Evolutionary conservation across 129 eudicot species (phyloP).

Genomic region (Flaveria brownii): DNA sequence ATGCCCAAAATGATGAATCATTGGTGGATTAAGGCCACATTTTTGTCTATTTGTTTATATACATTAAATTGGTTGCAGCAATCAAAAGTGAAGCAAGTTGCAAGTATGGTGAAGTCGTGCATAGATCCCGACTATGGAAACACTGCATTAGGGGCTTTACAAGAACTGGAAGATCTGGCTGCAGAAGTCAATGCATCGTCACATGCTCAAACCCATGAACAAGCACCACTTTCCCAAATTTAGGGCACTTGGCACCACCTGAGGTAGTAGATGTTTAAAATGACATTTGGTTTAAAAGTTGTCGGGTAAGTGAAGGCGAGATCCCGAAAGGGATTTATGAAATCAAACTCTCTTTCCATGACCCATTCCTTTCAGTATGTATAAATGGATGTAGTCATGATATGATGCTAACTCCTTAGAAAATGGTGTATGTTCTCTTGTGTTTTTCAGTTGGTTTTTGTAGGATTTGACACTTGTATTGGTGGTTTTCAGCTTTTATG

Average conservation of each 20-base stretch:
- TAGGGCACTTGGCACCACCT: slow-evolving; percentile 19
- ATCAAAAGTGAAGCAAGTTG: slow-evolving; percentile 57
- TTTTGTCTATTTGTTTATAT: slow-evolving; percentile 6
- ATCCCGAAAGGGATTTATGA: slow-evolving; percentile 17
- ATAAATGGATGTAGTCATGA: slow-evolving; percentile 28
- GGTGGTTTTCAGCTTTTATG: slow-evolving; percentile 11
- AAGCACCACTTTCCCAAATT: not conserved
- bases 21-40: not conserved
- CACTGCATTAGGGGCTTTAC: slow-evolving; percentile 51
- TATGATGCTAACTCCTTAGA: slow-evolving; percentile 28
- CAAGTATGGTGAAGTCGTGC: slow-evolving; percentile 47
- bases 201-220: slow-evolving; percentile 35
- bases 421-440: slow-evolving; percentile 25
- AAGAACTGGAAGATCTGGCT: slow-evolving; percentile 65
- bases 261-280: slow-evolving; percentile 24
- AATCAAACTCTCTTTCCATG: not conserved
- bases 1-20: not conserved
- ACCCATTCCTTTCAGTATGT: slow-evolving; percentile 30
- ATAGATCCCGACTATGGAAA: slow-evolving; percentile 43
- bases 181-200: slow-evolving; percentile 33
- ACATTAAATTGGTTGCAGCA: slow-evolving; percentile 45
- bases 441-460: slow-evolving; percentile 24
- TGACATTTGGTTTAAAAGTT: slow-evolving; percentile 17
- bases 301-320: slow-evolving; percentile 25
- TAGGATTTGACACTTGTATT: slow-evolving; percentile 30